phyloP scores from a whole-genome alignment of 352 stramenopile genomes.

The Globisporangium solare region DNA sequence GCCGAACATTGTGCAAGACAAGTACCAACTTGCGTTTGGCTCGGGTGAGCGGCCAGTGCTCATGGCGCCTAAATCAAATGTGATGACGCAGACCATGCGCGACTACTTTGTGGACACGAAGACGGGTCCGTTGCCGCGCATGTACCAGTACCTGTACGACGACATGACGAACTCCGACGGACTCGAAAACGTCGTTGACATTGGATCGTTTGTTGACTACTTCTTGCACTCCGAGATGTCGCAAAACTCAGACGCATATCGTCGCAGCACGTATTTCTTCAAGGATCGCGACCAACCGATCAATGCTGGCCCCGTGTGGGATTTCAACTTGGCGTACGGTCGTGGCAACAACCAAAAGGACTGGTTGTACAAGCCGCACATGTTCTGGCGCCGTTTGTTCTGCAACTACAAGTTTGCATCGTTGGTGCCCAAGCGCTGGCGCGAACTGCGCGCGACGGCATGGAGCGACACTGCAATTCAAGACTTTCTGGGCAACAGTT shows the following conservation, averaged over 20 bases:
- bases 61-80: conserved; percentile 30
- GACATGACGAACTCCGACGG: conserved; percentile 54
- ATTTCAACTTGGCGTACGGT: conserved; percentile 68
- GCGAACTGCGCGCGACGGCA: conserved; percentile 26
- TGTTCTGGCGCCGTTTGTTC: conserved; percentile 56
- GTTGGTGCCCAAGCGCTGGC: conserved; percentile 53
- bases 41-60: conserved; percentile 44
- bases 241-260: conserved; percentile 56
- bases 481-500: conserved; percentile 33
- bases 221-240: conserved; percentile 67
- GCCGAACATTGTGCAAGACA: conserved; percentile 54
- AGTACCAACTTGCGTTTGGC: conserved; percentile 56
- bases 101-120: conserved; percentile 50
- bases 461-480: conserved; percentile 55
- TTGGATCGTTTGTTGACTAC: conserved; percentile 70
- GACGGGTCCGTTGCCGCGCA: conserved; percentile 44
- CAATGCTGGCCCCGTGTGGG: conserved; percentile 64
- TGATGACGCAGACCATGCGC: conserved; percentile 55
- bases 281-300: conserved; percentile 62
- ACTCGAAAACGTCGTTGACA: conserved; percentile 48
- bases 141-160: conserved; percentile 57
- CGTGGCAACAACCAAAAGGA: conserved; percentile 26
- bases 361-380: conserved; percentile 52
- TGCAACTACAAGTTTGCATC: conserved; percentile 74
- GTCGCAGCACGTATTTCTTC: conserved; percentile 64